Conservation (phyloP, 2,329 filamentous ascomycete genomes). For the Orbilia ellipsospora region DNA sequence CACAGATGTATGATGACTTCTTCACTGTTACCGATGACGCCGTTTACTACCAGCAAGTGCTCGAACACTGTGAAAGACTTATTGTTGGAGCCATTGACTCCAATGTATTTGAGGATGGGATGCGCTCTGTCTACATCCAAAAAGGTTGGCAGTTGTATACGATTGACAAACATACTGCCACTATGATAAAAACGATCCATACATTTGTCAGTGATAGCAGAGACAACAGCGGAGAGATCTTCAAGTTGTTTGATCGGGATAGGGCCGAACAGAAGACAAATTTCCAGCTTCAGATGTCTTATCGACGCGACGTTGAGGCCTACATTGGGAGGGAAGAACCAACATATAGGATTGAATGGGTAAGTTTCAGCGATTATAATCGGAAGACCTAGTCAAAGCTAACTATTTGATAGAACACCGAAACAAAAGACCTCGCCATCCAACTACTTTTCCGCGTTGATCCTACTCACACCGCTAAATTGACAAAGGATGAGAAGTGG, state of each 20-base stretch:
- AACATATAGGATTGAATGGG: conserved; percentile 90
- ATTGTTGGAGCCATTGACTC: conserved; percentile 85
- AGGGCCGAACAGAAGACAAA: conserved; percentile 64
- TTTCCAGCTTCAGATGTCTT: conserved; percentile 58
- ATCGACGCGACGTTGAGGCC: conserved; percentile 57
- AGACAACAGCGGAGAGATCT: conserved; percentile 83
- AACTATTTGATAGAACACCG: conserved; percentile 69
- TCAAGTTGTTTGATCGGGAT: conserved; percentile 84
- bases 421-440: conserved; percentile 74
- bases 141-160: conserved; percentile 94
- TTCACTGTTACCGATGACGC: conserved; percentile 75
- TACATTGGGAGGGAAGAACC: conserved; percentile 74
- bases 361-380: conserved; percentile 57
- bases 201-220: conserved; percentile 87
- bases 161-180: conserved; percentile 85
- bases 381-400: not conserved
- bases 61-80: conserved; percentile 86
- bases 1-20: conserved; percentile 78
- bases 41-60: conserved; percentile 85
- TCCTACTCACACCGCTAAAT: conserved; percentile 85
- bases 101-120: conserved; percentile 84
- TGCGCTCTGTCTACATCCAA: conserved; percentile 90
- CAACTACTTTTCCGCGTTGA: conserved; percentile 77
- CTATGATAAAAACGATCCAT: conserved; percentile 81
- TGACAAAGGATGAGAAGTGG: conserved; percentile 88